Base-by-base conservation (phyloP, 306 rosid genomes). In the Quercus variabilis region DNA sequence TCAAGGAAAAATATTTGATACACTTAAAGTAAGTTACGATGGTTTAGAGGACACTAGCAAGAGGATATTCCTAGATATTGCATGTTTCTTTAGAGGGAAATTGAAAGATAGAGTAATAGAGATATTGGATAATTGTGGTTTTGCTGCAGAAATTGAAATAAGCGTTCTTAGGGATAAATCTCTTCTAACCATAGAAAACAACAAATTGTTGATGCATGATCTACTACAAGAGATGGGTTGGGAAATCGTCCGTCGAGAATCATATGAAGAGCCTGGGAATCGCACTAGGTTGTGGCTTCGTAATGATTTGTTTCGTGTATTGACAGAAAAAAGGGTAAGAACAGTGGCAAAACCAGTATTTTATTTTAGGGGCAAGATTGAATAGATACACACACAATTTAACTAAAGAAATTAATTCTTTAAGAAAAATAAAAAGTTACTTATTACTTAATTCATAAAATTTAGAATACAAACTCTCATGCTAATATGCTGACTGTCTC, bases 21-120 rank as follows among this genome's bases (percentile, higher is more conserved):
- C 4, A 38, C 81, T 78, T 55, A 54, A 30, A 68, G 43, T 78
- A 55, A 78, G 81, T 41, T 78, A 69, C 9, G 69, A 78, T 15
- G 69, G 31, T 3, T 12, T 78, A 41, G 20, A 54, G 5, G 20
- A 35, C 4, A 15, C 8, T 14, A 52, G 70, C 17, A 78, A 43
- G 56, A 2, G 0, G 2, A 68, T 77, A 68, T 69, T 69, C 51
- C 33, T 78, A 17, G 75, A 78, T 38, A 38, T 68, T 9, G 69
- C 75, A 2, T 76, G 75, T 15, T 69, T 69, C 43, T 78, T 78
- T 23, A 69, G 56, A 6, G 7, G 57, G 23, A 20, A 35, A 58
- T 4, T 5, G 12, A 43, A 4, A 18, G 18, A 17, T 56, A 18
- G 1, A 4, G 58, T 69, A 30, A 56, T 13, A 35, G 4, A 11